Base-by-base conservation (phyloP, 2,329 filamentous ascomycete species). In the Fusarium illudens region DNA sequence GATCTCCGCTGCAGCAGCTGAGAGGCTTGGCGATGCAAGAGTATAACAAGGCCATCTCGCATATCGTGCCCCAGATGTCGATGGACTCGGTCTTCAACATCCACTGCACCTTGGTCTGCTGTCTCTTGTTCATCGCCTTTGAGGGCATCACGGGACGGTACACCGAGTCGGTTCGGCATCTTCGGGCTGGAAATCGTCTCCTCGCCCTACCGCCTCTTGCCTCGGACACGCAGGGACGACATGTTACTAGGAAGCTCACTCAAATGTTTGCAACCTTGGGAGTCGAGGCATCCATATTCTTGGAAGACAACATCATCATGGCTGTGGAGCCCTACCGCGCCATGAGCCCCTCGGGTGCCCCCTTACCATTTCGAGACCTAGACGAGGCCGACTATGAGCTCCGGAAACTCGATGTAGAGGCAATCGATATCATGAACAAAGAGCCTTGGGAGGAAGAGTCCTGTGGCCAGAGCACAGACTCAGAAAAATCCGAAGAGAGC, bases 111-210 rank as follows among this genome's bases (percentile, higher is more conserved):
- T 6, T 71, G 0, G 60, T 73, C 1, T 71, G 70, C 20, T 74
- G 72, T 27, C 36, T 74, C 0, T 19, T 74, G 2, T 73, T 74
- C 7, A 57, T 74, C 3, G 71, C 71, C 0, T 68, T 73, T 8
- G 72, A 74, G 44, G 49, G 68, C 2, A 62, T 74, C 19, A 64
- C 60, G 2, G 72, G 71, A 10, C 60, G 68, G 4, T 73, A 74
- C 33, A 51, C 62, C 0, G 71, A 74, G 29, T 65, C 67, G 0
- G 44, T 73, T 15, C 60, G 60, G 12, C 72, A 74, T 15, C 67
- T 74, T 3, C 57, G 64, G 4, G 67, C 68, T 0, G 71, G 71
- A 11, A 64, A 53, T 0, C 37, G 39, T n/a, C 30, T 74, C 0
- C 59, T 71, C 2, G 57, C 53, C 3, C 62, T 62, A 7, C 67